A percentile compares a stretch with the other conserved stretches of the same genome.
Conservation (phyloP, 2,329 filamentous ascomycete genomes). For the Curvularia spicifera region DNA sequence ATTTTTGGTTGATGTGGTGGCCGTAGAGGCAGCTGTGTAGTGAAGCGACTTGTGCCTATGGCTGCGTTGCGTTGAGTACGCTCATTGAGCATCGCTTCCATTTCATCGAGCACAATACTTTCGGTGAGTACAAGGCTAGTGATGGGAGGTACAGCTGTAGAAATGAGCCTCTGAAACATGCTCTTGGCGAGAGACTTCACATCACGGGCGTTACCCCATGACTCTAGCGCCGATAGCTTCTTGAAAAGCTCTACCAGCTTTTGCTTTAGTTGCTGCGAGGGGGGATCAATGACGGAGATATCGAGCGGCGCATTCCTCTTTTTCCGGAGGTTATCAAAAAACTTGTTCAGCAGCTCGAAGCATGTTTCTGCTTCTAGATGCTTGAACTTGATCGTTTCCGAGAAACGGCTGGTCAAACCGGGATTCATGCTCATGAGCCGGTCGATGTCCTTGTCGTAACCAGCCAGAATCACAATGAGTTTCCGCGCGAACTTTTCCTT, state of each 20-base stretch:
- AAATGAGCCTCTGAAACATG: slow-evolving; percentile 53
- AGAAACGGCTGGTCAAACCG: slow-evolving; percentile 69
- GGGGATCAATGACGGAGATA: slow-evolving; percentile 31
- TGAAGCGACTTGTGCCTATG: slow-evolving; percentile 27
- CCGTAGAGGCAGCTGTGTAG: slow-evolving; percentile 3
- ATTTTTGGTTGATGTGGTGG: slow-evolving; percentile 3
- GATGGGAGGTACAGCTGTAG: slow-evolving; percentile 24
- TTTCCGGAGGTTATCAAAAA: slow-evolving; percentile 43
- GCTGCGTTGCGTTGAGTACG: slow-evolving; percentile 33
- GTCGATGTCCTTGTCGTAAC: slow-evolving; percentile 69
- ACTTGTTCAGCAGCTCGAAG: slow-evolving; percentile 37
- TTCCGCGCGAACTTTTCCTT: slow-evolving; percentile 65
- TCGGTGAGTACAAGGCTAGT: slow-evolving; percentile 32
- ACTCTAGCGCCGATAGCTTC: slow-evolving; percentile 51
- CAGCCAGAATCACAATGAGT: slow-evolving; percentile 71
- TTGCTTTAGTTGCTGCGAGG: slow-evolving; percentile 23
- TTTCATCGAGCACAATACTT: slow-evolving; percentile 29
- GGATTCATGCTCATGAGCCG: slow-evolving; percentile 66
- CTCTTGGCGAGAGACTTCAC: slow-evolving; percentile 61
- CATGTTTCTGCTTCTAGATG: slow-evolving; percentile 43
- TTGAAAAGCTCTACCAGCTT: slow-evolving; percentile 48
- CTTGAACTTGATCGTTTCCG: slow-evolving; percentile 65
- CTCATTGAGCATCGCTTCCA: slow-evolving; percentile 46
- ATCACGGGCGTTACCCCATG: slow-evolving; percentile 70
- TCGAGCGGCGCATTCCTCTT: slow-evolving; percentile 44